These are phyloP conservation scores for Pseudoscleropodium purum DNA, from an alignment of 225 moss, liverwort and hornwort genomes.

Conservation along the genomic window DNA sequence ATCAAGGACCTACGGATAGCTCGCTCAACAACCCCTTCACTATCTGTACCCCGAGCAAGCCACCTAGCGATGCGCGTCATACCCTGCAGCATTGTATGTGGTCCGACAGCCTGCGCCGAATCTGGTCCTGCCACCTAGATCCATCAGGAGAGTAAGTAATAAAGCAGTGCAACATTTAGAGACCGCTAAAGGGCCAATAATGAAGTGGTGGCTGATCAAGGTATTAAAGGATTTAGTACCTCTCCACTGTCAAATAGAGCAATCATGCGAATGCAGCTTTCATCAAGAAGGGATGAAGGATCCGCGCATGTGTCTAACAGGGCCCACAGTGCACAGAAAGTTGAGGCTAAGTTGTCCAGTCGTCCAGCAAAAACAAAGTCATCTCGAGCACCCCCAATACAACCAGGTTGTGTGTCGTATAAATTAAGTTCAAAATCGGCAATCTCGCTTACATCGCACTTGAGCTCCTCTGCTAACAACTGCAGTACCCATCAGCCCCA, in stretches of 20 bases:
- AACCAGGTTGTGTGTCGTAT: conserved; percentile 71
- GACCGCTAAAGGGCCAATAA: neutral
- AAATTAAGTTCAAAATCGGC: conserved; percentile 83
- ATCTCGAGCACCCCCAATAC: conserved; percentile 73
- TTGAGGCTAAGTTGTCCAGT: conserved; percentile 71
- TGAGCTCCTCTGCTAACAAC: conserved; percentile 73
- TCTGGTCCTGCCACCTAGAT: conserved; percentile 56
- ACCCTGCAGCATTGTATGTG: conserved; percentile 65
- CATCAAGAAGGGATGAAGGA: conserved; percentile 46
- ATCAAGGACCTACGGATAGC: conserved; percentile 74
- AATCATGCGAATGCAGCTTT: conserved; percentile 66
- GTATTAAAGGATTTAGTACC: conserved; percentile 15
- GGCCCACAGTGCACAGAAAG: conserved; percentile 77
- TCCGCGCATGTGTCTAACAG: conserved; percentile 61
- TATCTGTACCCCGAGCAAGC: conserved; percentile 53
- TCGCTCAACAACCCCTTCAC: conserved; percentile 76
- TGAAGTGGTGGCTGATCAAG: neutral
- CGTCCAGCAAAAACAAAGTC: conserved; percentile 77
- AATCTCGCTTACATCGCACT: conserved; percentile 67
- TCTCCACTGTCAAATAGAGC: conserved; percentile 82
- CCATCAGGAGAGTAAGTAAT: neutral
- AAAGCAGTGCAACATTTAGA: neutral
- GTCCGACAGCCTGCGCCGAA: conserved; percentile 65
- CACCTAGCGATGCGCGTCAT: conserved; percentile 71
- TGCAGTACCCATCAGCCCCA: conserved; percentile 11